Percentiles rank a stretch among this genome's conserved stretches.
Evolutionary conservation across 495 filamentous ascomycete genomes (phyloP).

Genomic region (Cladorrhinum samala): DNA sequence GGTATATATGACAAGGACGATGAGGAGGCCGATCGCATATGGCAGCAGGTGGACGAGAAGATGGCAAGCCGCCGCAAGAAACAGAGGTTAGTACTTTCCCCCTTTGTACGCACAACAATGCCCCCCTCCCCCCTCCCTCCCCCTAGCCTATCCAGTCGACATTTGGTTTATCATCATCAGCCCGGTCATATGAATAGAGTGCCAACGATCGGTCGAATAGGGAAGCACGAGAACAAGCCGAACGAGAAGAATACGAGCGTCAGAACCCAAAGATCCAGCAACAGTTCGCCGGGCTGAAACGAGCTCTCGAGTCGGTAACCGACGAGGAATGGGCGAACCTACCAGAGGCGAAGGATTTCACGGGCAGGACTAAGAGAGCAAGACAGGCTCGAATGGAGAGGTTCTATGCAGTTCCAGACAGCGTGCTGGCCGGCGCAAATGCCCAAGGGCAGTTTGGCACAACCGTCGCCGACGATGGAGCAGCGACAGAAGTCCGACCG

Average conservation of each 20-base stretch:
- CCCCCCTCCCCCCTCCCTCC: slow-evolving; percentile 9
- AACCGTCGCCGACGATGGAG: slow-evolving; percentile 73
- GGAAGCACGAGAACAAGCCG: slow-evolving; percentile 90
- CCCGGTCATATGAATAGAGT: slow-evolving; percentile 68
- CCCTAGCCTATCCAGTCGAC: slow-evolving; percentile 28
- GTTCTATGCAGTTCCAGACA: slow-evolving; percentile 96
- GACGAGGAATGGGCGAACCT: slow-evolving; percentile 97
- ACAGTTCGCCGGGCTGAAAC: slow-evolving; percentile 93
- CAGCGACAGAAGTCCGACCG: slow-evolving; percentile 43
- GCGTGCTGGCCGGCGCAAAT: slow-evolving; percentile 81
- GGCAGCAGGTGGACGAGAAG: slow-evolving; percentile 89
- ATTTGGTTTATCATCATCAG: slow-evolving; percentile 62
- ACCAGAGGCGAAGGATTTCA: slow-evolving; percentile 93
- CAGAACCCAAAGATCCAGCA: slow-evolving; percentile 98
- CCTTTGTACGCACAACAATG: slow-evolving; percentile 14
- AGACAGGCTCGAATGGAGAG: slow-evolving; percentile 76
- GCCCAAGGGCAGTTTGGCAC: slow-evolving; percentile 77
- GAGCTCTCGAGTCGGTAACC: slow-evolving; percentile 77
- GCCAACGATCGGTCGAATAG: slow-evolving; percentile 75
- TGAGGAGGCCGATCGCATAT: slow-evolving; percentile 94
- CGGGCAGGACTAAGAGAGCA: slow-evolving; percentile 80
- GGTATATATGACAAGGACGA: slow-evolving; percentile 94
- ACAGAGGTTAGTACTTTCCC: slow-evolving; percentile 71
- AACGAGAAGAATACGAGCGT: slow-evolving; percentile 88
- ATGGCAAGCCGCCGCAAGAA: slow-evolving; percentile 83